These are phyloP conservation scores for Cercospora zeina DNA, from an alignment of 2,329 filamentous ascomycete species.

Conservation along the genomic window DNA sequence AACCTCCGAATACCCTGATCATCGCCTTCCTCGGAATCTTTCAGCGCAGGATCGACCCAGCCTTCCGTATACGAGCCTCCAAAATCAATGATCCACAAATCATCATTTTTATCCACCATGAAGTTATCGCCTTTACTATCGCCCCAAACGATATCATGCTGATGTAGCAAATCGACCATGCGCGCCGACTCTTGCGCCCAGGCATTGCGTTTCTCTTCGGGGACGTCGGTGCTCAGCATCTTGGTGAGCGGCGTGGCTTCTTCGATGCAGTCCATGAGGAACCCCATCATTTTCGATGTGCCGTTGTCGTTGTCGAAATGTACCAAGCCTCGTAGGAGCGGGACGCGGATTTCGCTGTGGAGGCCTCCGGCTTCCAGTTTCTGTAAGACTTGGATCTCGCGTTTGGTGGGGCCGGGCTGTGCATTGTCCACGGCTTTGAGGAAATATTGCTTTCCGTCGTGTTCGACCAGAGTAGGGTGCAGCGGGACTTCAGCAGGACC, in stretches of 20 bases:
- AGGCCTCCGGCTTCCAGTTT: conserved; percentile 35
- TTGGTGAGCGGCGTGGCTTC: conserved; percentile 38
- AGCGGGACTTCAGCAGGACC: conserved; percentile 34
- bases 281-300: conserved; percentile 36
- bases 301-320: conserved; percentile 25
- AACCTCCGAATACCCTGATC: conserved; percentile 37
- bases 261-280: conserved; percentile 39
- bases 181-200: conserved; percentile 38
- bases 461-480: conserved; percentile 33
- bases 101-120: conserved; percentile 42
- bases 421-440: conserved; percentile 39
- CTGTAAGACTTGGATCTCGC: conserved; percentile 39
- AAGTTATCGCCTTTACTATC: conserved; percentile 47
- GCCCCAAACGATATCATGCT: conserved; percentile 42
- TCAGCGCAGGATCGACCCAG: conserved; percentile 42
- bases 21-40: conserved; percentile 42
- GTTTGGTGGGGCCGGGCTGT: conserved; percentile 39
- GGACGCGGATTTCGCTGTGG: conserved; percentile 36
- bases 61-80: conserved; percentile 44
- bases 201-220: conserved; percentile 35
- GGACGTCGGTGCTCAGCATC: conserved; percentile 37
- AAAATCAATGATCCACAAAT: conserved; percentile 46
- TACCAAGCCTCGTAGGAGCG: conserved; percentile 38
- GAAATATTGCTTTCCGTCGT: conserved; percentile 33
- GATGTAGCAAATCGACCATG: conserved; percentile 39